Percentiles rank a stretch among this genome's conserved stretches.
These are phyloP conservation scores for Hypoxylon sp. DNA, from an alignment of 2,329 filamentous ascomycete genomes.

Conservation along the genomic window DNA sequence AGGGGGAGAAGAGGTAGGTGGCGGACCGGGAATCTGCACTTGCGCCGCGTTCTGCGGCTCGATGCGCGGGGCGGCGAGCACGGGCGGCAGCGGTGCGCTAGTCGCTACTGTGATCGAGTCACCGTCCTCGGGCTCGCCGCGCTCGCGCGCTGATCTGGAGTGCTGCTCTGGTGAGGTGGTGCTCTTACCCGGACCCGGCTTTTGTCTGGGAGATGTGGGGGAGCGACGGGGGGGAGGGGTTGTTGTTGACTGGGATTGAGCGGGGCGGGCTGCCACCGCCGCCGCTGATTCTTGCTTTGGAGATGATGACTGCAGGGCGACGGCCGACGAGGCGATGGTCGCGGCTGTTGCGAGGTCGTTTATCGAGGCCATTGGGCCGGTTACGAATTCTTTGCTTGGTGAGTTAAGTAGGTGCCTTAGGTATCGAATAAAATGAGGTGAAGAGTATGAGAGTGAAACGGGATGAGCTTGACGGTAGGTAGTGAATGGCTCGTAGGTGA, in stretches of 20 bases:
- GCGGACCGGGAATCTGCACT: conserved; percentile 48
- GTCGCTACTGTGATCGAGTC: conserved; percentile 38
- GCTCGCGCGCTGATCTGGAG: conserved; percentile 3
- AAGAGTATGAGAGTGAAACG: conserved; percentile 9
- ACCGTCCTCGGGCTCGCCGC: conserved; percentile 28
- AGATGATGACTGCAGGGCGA: conserved; percentile 50
- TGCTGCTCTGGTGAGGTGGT: not conserved
- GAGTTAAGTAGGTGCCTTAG: not conserved
- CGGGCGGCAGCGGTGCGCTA: conserved; percentile 33
- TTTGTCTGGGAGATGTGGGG: conserved; percentile 17
- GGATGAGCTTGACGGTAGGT: conserved; percentile 23
- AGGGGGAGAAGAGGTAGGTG: conserved; percentile 6
- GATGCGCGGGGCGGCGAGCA: conserved; percentile 51
- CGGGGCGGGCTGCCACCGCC: conserved; percentile 23
- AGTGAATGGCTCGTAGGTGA: conserved; percentile 13
- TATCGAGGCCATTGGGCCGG: conserved; percentile 61
- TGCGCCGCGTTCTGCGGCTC: conserved; percentile 48
- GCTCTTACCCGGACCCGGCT: not conserved
- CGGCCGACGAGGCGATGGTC: conserved; percentile 60
- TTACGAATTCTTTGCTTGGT: not conserved
- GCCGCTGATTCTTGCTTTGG: conserved; percentile 31
- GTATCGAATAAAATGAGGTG: not conserved
- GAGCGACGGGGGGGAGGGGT: conserved; percentile 34
- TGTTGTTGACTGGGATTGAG: conserved; percentile 2
- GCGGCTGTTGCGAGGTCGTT: conserved; percentile 66